Evolutionary conservation across 2,329 filamentous ascomycete genomes (phyloP).

Genomic region (Hirsutella thompsonii): DNA sequence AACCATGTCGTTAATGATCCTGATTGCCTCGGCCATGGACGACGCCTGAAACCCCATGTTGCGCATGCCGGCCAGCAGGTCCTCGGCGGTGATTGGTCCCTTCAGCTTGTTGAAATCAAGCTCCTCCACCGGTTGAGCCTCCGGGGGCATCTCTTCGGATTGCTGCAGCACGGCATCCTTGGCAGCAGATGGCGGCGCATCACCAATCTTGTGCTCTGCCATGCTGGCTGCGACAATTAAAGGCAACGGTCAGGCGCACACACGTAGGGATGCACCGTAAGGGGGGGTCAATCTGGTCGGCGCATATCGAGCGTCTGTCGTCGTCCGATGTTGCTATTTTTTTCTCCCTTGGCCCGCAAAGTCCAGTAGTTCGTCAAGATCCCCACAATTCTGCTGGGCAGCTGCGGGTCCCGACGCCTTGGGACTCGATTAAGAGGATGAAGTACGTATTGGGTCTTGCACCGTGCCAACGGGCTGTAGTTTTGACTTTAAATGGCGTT

Average conservation of each 20-base stretch:
- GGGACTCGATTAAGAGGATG: too few relatives aligned
- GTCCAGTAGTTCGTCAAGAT: too few relatives aligned
- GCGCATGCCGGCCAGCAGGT: constrained; percentile 70
- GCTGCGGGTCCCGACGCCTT: too few relatives aligned
- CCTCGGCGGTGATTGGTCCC: constrained; percentile 68
- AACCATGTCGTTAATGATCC: constrained; percentile 95
- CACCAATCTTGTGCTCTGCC: constrained; percentile 20
- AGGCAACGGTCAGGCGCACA: too few relatives aligned
- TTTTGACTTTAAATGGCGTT: too few relatives aligned
- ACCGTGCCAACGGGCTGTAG: too few relatives aligned
- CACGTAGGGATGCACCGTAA: too few relatives aligned
- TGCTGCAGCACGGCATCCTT: constrained; percentile 75
- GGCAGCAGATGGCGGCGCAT: constrained; percentile 43
- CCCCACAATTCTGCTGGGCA: too few relatives aligned
- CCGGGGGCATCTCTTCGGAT: constrained; percentile 69
- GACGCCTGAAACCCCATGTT: constrained; percentile 66
- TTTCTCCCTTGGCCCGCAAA: too few relatives aligned
- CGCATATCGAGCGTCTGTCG: too few relatives aligned
- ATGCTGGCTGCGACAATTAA: constrained; percentile 9
- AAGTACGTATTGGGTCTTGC: too few relatives aligned
- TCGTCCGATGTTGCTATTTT: too few relatives aligned
- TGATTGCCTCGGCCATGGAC: constrained; percentile 72
- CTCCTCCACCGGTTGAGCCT: constrained; percentile 71
- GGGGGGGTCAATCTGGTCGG: background rate
- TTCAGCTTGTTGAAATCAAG: constrained; percentile 83